Base-by-base conservation (phyloP, 2,329 filamentous ascomycete genomes). In the Didymosphaeria variabile region DNA sequence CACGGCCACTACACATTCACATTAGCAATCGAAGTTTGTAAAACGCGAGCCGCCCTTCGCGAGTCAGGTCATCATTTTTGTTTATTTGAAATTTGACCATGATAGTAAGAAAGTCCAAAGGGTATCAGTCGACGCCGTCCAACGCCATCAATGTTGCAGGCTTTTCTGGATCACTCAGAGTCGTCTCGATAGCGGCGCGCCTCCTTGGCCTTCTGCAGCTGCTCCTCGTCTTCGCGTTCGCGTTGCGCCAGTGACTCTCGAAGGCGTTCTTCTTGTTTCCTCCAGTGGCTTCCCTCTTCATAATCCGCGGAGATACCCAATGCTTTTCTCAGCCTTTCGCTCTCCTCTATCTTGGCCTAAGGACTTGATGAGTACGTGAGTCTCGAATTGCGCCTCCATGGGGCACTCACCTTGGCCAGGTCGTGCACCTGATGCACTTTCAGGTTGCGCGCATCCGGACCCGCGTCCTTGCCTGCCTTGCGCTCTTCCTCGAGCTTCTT, bases 371-470 rank as follows among this genome's bases (percentile, higher is more conserved):
- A 55, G 53, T 10, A 47, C 21, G 12, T 36, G 29, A n/a, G 13
- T 17, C 47, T 29, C 12, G 29, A 8, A 29, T 12, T 36, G 31
- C 17, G 42, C 17, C 26, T 55, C 29, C 7, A 1, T 10, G 38
- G 31, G 29, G 12, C 53, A 47, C 42, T 55, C 31, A 55, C 53
- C 72, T 95, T 91, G 19, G 95, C 95, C 77, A 97, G 85, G 81
- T 98, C 95, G 82, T 99, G 95, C 21, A 98, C 93, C 80, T 98
- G 93, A 80, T 98, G 93, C 67, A 89, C 85, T 81, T 98, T 99
- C 66, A 98, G 85, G 10, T 87, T 85, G 68, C 83, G 86, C 57
- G 79, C 78, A 57, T 79, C 73, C 61, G 81, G 74, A 26, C 71
- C 73, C 36, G 65, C 55, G 55, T 72, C 69, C 65, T 75, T 79